A percentile compares a stretch with the other conserved stretches of the same genome.
phyloP scores from a whole-genome alignment of 106 monocot genomes.

The Dioscorea alata region DNA sequence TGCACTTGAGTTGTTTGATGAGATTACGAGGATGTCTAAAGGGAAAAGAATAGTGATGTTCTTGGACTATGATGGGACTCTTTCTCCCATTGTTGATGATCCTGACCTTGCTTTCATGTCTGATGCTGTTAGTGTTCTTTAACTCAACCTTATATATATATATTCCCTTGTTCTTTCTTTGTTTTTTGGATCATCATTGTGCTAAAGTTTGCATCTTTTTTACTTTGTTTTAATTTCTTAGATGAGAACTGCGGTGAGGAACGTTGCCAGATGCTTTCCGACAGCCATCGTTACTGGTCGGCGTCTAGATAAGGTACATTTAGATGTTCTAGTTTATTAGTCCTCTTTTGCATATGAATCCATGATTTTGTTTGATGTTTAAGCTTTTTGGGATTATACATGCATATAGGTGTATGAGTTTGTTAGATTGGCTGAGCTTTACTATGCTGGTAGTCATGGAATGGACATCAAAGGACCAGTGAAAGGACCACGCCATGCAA shows the following conservation, averaged over 20 bases:
- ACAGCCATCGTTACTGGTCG: constrained; percentile 43
- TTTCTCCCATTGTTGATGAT: constrained; percentile 59
- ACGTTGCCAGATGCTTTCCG: constrained; percentile 26
- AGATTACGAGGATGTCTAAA: constrained; percentile 25
- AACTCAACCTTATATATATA: background rate
- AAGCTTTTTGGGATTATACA: background rate
- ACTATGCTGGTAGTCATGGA: constrained; percentile 86
- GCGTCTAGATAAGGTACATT: constrained; percentile 47
- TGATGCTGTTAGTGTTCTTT: background rate
- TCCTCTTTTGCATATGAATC: too few species aligned
- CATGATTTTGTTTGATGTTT: background rate
- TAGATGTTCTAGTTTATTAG: background rate
- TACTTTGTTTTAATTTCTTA: background rate
- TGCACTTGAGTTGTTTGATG: constrained; percentile 37
- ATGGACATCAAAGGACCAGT: constrained; percentile 81
- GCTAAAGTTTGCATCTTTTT: background rate
- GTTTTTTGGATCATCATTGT: background rate
- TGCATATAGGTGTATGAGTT: constrained; percentile 49
- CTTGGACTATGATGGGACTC: constrained; percentile 63
- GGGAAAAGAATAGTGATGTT: constrained; percentile 60
- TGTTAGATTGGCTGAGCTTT: constrained; percentile 53
- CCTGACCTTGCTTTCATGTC: constrained; percentile 61
- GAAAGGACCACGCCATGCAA: constrained; percentile 14
- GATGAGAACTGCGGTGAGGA: constrained; percentile 35
- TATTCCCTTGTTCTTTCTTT: background rate